Evolutionary conservation across 2,329 filamentous ascomycete genomes (phyloP), one percentile per base, ranked within the genome.

Genomic region (Cladosporium velox): DNA sequence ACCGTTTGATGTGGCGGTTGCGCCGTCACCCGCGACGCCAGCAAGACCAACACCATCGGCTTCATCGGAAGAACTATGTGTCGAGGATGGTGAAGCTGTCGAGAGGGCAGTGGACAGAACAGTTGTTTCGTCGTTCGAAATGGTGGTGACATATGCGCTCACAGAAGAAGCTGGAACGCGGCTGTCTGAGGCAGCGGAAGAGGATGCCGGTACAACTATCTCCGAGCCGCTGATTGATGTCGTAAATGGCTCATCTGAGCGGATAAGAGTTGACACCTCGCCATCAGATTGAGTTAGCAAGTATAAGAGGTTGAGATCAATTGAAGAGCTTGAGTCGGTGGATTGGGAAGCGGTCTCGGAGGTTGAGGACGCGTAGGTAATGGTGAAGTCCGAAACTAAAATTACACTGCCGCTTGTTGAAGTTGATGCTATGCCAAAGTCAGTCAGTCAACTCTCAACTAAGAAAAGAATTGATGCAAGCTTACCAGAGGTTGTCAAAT

Each of bases 271-370:
- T 14, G 68, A 58, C 3, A 71, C 67, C n/a, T 67, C 59, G 21
- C 74, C 73, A 62, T 73, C 60, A 15, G 65, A 58, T 18, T 75
- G 69, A 2, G 74, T 75, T 12, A 70, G 68, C n/a, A 73, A 44
- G 63, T 71, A 73, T 24, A 70, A 51, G 14, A 49, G 44, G 30
- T 60, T 62, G 35, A 62, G 63, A 41, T 70, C 61, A 30, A 66
- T 32, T 3, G 57, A 52, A 15, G 64, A 59, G 30, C 44, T 57
- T 5, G 64, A 62, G 26, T 51, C 64, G 18, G 64, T 54, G 11
- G 49, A 18, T 30, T 38, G 15, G 10, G 64, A 65, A 11, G 11
- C 55, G 12, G 41, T 59, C 2, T 21, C 18, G 14, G 64, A 59
- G 12, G 54, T 61, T 24, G 49, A 49, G 3, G 59, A 52, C 15